Base-by-base conservation (phyloP, 2,329 filamentous ascomycete species). In the Diaporthe sp. region DNA sequence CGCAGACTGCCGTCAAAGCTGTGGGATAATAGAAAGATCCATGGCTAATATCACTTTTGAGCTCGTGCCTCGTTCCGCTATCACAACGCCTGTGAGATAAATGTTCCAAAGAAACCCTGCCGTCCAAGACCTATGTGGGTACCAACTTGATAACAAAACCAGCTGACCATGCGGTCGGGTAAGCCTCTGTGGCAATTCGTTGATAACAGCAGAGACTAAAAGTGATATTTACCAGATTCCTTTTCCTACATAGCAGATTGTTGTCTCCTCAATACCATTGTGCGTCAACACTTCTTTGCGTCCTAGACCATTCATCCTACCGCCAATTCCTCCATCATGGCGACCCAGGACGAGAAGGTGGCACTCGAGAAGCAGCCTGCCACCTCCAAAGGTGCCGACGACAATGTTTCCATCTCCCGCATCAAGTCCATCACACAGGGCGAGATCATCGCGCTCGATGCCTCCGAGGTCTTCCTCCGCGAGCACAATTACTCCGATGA, bases 391-490 rank as follows among this genome's bases (percentile, higher is more conserved):
- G 39, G 44, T 53, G 62, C 49, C 12, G 68, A 71, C 17, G 73
- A 75, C 49, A 61, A 73, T 71, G 70, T 77, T 19, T 77, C 76
- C 39, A 67, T 77, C 31, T 77, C 75, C 12, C 71, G 62, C 19
- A 34, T 57, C 62, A 75, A 71, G 44, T 77, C 76, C 31, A 55
- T 77, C 65, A 70, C 74, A 4, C 46, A 39, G 3, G 76, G 76
- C 31, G 75, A 78, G 12, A 51, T 75, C 17, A 60, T 74, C 68
- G 31, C 46, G 28, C 75, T 78, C 53, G 76, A 78, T 31, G 76
- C 70, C 44, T 65, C 75, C 37, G 76, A 78, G 42, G 61, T 78
- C 37, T 78, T 78, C 9, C 76, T 78, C 71, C 44, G 75, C 28
- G 76, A 77, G 25, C 73, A 77, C 46, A 74, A 75, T 51, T 76